Evolutionary conservation across 768 basidiomycete genomes (phyloP), one percentile per base, ranked within the genome.

Genomic region (Lentinula edodes): DNA sequence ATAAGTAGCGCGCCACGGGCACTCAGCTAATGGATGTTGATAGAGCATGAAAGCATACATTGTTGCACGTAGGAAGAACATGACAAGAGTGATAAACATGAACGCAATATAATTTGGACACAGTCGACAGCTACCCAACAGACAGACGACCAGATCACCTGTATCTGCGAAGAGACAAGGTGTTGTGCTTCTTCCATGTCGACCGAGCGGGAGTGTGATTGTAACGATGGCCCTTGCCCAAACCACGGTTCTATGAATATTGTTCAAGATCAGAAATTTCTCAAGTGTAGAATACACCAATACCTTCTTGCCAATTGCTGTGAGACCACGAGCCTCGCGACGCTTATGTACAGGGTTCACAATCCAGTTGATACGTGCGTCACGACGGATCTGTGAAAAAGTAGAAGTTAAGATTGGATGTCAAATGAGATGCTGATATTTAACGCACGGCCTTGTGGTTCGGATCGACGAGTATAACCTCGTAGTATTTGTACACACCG

Each of bases 281-380:
- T 5, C 28, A 2, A 15, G 41, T 6, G 28, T 18, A 61, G 39
- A 60, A 60, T 32, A n/a, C 28, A 9, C 74, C 80, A 16, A 28
- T n/a, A 89, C 92, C 83, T 93, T 87, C 79, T 98, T 98, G 70
- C 97, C 97, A 64, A 91, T 86, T 72, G 90, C 88, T 73, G 97
- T 99, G 68, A 99, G 93, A 65, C 97, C 97, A 75, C 97, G 94
- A 68, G 93, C 86, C 76, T 99, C 97, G 71, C 97, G 89, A 72
- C 90, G 93, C 80, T 98, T 99, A 89, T 99, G 97, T 53, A 98
- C 96, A 35, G 97, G 91, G 75, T 95, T 95, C 72, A 84, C 80
- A 78, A 99, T 99, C 97, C 96, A 99, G 88, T 92, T 98, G 82
- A 99, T 98, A 71, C 93, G 87, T 66, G 97, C 81, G 75, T 99